Base-by-base conservation (phyloP, 2,329 filamentous ascomycete genomes). In the Botrytis fabae region DNA sequence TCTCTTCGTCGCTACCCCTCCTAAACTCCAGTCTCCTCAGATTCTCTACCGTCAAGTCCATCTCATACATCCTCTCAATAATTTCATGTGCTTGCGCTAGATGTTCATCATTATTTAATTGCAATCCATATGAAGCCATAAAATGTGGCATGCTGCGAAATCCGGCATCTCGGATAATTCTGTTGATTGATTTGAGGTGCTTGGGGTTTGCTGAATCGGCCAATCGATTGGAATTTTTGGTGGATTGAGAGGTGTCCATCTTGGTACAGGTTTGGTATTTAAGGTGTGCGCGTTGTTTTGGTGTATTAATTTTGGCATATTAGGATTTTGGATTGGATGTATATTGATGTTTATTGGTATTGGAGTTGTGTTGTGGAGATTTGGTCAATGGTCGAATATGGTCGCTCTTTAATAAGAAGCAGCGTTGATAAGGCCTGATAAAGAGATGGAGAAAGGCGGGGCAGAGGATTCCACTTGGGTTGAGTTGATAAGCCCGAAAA, bases 171-270 rank as follows among this genome's bases (percentile, higher is more conserved):
- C 7, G 28, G 14, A 54, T n/a, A 5, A 54, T 28, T 54, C 51
- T 28, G 14, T 54, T 18, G 5, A 14, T 54, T 28, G 51, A 54
- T 54, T 54, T 54, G 5, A 0, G 12, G 14, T 25, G 51, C 5
- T n/a, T 3, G 5, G 25, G 4, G 14, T 12, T 18, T 28, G 10
- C 6, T 18, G 51, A 28, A 54, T 28, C 2, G 51, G 2, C 18
- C 16, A n/a, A 6, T 28, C 28, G 25, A 8, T n/a, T 0, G 12
- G 14, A 2, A 28, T 0, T 18, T 28, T 54, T 8, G 5, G 6
- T n/a, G 18, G 12, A 8, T 28, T 16, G 51, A 54, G n/a, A 8
- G 51, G 25, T 16, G 25, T 16, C 28, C 51, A 54, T 54, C 8
- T 18, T 16, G n/a, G 14, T n/a, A 12, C 25, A 54, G 51, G 25